Base-by-base conservation (phyloP, 768 basidiomycete genomes). In the Kwoniella sp. region DNA sequence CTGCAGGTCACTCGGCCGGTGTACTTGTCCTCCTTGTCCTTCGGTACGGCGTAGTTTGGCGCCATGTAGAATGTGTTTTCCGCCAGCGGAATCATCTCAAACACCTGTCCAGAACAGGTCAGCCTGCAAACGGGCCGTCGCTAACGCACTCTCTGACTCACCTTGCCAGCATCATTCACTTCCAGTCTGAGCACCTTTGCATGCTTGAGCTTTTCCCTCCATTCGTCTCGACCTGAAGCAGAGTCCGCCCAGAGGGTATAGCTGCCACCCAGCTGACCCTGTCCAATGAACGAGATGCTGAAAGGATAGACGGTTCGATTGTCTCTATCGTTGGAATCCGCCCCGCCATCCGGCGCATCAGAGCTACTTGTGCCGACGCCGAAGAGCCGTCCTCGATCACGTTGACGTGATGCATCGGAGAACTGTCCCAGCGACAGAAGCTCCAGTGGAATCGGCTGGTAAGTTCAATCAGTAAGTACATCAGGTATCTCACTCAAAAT, bases 111-210 rank as follows among this genome's bases (percentile, higher is more conserved):
- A n/a, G n/a, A n/a, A n/a, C n/a, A n/a, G n/a, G 15, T 26, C 8
- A 40, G 36, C 19, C 37, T 36, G 33, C 17, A 15, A 15, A 32
- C 31, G 9, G 31, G 31, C n/a, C n/a, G n/a, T n/a, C n/a, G n/a
- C n/a, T 5, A 22, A 3, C 19, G 5, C 22, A 22, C 9, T 23
- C 25, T 22, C 40, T n/a, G n/a, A 26, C 63, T 33, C 15, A 78
- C 78, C 77, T 89, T 90, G 74, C 89, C 91, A 22, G 87, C 86
- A 68, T 96, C 92, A 68, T 92, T 87, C 25, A 91, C 89, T 28
- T 86, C 84, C 64, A 82, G 84, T 38, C 92, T 82, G 50, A 93
- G 68, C 8, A 84, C 86, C 45, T 90, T 82, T 14, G 92, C 91
- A 71, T 93, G 88, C 53, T 89, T 83, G 3, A 98, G 76, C 72